These are phyloP conservation scores for Apiospora rasikravindrae DNA, from an alignment of 2,329 filamentous ascomycete genomes.

Conservation along the genomic window DNA sequence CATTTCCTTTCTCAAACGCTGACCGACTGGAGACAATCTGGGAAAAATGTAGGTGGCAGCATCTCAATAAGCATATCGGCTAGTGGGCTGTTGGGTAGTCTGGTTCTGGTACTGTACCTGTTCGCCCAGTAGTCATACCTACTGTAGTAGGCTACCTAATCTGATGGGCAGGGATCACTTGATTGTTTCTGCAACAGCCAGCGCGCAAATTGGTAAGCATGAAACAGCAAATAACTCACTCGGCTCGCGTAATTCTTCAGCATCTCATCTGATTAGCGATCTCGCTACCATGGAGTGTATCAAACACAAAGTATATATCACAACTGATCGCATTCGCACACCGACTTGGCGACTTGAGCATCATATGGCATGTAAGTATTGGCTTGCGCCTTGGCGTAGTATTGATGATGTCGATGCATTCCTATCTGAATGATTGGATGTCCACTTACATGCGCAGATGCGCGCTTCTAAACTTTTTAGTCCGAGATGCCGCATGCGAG, in stretches of 20 bases:
- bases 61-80: slow-evolving; percentile 11
- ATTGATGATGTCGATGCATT: not conserved
- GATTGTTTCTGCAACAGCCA: not conserved
- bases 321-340: not conserved
- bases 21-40: not conserved
- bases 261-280: not conserved
- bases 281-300: not conserved
- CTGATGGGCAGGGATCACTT: not conserved
- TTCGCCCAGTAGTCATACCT: not conserved
- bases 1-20: not conserved
- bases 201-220: not conserved
- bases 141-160: not conserved
- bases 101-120: not conserved
- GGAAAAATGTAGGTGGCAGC: not conserved
- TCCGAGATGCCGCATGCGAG: not conserved
- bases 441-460: not conserved
- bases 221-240: not conserved
- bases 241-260: not conserved
- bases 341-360: not conserved
- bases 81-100: not conserved
- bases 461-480: not conserved
- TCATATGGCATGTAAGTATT: not conserved
- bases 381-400: not conserved
- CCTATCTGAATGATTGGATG: not conserved
- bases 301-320: not conserved